Percentiles rank a stretch among this genome's conserved stretches.
These are phyloP conservation scores for Pythium oligandrum DNA, from an alignment of 352 stramenopile species.

Conservation along the genomic window DNA sequence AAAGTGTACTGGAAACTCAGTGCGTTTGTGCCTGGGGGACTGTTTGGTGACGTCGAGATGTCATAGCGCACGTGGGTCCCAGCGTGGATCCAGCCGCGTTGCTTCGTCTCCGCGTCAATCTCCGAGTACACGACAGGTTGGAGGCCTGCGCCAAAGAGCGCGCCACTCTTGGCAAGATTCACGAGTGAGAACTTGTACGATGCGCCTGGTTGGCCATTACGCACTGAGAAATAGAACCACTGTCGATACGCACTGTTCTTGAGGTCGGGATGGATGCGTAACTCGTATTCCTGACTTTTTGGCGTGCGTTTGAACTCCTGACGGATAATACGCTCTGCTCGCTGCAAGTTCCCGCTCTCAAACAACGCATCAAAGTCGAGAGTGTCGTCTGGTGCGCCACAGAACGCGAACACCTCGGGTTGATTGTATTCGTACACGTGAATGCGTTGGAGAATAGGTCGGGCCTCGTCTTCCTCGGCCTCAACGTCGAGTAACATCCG, in stretches of 20 bases:
- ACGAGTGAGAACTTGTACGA: conserved; percentile 68
- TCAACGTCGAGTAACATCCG: conserved; percentile 29
- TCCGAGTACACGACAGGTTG: conserved; percentile 80
- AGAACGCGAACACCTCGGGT: conserved; percentile 28
- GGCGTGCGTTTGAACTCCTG: conserved; percentile 4
- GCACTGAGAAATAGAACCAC: conserved; percentile 90
- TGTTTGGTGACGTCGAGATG: conserved; percentile 24
- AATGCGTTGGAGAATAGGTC: conserved; percentile 23
- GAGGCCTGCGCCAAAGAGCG: conserved; percentile 76
- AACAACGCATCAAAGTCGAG: conserved; percentile 75
- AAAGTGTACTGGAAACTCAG: conserved; percentile 77
- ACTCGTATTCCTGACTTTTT: conserved; percentile 50
- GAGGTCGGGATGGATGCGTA: conserved; percentile 69
- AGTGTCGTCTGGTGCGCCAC: conserved; percentile 36
- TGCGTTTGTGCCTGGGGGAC: conserved; percentile 38
- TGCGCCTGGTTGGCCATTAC: conserved; percentile 40
- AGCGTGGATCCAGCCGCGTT: conserved; percentile 53
- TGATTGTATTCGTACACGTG: conserved; percentile 78
- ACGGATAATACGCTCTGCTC: conserved; percentile 54
- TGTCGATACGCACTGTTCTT: conserved; percentile 83
- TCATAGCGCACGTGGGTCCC: conserved; percentile 65
- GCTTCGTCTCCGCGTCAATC: conserved; percentile 30
- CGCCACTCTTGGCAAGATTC: conserved; percentile 80
- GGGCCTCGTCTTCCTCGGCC: conserved; percentile 25
- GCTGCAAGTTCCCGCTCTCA: conserved; percentile 64